Percentiles rank a stretch among this genome's conserved stretches.
These are phyloP conservation scores for Phytophthora tubulina DNA, from an alignment of 352 stramenopile species.

Conservation along the genomic window DNA sequence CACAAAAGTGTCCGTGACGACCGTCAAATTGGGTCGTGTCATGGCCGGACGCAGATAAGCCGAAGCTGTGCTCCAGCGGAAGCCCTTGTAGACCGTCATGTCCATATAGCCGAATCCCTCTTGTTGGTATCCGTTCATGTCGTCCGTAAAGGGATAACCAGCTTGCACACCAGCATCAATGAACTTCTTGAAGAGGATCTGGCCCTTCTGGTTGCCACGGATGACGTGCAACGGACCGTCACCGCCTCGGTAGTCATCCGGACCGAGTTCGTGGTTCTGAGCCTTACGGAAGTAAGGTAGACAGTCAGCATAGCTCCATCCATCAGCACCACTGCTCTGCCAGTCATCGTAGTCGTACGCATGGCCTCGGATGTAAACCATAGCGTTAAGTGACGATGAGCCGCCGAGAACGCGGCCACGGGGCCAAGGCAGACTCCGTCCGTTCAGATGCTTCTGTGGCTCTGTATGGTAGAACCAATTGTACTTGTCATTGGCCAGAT, in stretches of 20 bases:
- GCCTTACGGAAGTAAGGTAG: conserved; percentile 91
- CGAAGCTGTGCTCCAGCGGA: conserved; percentile 80
- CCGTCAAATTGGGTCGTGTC: conserved; percentile 73
- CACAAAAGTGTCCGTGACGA: conserved; percentile 87
- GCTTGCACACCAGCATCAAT: conserved; percentile 89
- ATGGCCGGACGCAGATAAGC: conserved; percentile 83
- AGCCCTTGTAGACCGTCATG: conserved; percentile 85
- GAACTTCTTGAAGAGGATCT: conserved; percentile 91
- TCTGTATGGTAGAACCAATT: conserved; percentile 92
- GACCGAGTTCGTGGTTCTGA: conserved; percentile 80
- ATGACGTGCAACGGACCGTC: conserved; percentile 85
- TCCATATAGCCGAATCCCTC: conserved; percentile 93
- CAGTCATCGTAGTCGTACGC: conserved; percentile 91
- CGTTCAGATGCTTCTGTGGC: conserved; percentile 86
- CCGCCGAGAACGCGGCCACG: conserved; percentile 89
- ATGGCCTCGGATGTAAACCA: conserved; percentile 93
- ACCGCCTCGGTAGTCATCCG: conserved; percentile 84
- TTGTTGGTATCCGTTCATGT: conserved; percentile 92
- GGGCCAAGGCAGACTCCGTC: conserved; percentile 83
- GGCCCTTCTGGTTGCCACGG: conserved; percentile 78
- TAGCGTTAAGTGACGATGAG: conserved; percentile 91
- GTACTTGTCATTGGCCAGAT: conserved; percentile 85
- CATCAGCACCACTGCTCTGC: conserved; percentile 69
- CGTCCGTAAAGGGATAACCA: conserved; percentile 88
- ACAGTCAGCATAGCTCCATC: conserved; percentile 91